phyloP scores from a whole-genome alignment of 148 eudicot species.

The Rhododendron ferrugineum region DNA sequence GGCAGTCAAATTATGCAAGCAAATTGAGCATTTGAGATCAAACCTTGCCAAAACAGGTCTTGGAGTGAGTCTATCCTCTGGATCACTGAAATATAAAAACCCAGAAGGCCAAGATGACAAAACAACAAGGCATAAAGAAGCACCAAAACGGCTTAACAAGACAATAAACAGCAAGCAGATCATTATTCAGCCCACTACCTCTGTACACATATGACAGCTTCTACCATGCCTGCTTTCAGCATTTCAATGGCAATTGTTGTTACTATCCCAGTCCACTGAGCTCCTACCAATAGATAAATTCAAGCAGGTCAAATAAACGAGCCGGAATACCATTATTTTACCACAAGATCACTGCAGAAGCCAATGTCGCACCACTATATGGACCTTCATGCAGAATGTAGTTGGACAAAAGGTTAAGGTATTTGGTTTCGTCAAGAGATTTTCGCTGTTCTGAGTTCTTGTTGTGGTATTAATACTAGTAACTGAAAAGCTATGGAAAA shows the following conservation, averaged over 20 bases:
- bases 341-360: background rate
- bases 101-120: constrained; percentile 7
- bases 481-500: background rate
- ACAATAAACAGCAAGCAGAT: background rate
- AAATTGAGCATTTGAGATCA: background rate
- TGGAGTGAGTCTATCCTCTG: constrained; percentile 80
- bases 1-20: background rate
- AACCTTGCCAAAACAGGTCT: constrained; percentile 96
- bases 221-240: constrained; percentile 86
- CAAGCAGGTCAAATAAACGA: background rate
- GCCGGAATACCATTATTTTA: background rate
- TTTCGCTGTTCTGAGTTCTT: background rate
- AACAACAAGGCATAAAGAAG: constrained; percentile 3
- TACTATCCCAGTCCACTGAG: constrained; percentile 99
- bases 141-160: constrained; percentile 1
- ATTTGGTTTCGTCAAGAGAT: background rate
- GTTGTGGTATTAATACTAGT: background rate
- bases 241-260: constrained; percentile 96
- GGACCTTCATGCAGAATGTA: background rate
- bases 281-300: constrained; percentile 41
- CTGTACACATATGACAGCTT: constrained; percentile 97
- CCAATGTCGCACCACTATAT: background rate
- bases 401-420: background rate
- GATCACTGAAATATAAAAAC: constrained; percentile 53
- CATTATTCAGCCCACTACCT: constrained; percentile 39